Evolutionary conservation across 164 flowering plant genomes (phyloP).

Genomic region (Aristolochia fimbriata): DNA sequence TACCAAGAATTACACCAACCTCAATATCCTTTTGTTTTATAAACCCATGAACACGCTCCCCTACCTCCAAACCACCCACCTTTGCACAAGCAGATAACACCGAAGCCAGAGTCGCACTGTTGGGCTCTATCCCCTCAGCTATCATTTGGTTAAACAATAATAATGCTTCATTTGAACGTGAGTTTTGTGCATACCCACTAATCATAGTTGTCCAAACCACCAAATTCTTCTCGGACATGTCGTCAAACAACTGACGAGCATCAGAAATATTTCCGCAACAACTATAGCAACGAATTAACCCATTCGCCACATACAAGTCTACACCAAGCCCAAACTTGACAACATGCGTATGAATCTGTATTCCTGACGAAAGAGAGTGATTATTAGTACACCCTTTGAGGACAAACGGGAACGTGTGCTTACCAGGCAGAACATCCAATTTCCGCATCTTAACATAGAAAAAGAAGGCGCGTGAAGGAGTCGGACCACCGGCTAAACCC

Average conservation of each 20-base stretch:
- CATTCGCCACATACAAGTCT: constrained; percentile 50
- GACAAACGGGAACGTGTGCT: constrained; percentile 58
- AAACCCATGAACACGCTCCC: constrained; percentile 32
- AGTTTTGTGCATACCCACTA: constrained; percentile 51
- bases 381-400: constrained; percentile 46
- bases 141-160: constrained; percentile 42
- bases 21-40: constrained; percentile 30
- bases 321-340: constrained; percentile 37
- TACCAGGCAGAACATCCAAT: constrained; percentile 33
- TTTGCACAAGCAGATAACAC: constrained; percentile 60
- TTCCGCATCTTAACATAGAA: constrained; percentile 38
- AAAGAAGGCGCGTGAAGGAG: constrained; percentile 28
- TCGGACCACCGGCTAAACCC: constrained; percentile 32
- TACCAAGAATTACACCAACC: constrained; percentile 45
- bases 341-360: constrained; percentile 45
- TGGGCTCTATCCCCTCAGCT: constrained; percentile 38
- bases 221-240: constrained; percentile 34
- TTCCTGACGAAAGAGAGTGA: constrained; percentile 14
- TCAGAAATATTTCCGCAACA: constrained; percentile 18
- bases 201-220: constrained; percentile 53
- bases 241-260: constrained; percentile 49
- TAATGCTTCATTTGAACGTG: constrained; percentile 34
- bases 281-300: constrained; percentile 35
- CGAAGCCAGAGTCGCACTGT: constrained; percentile 36
- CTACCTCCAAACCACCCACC: constrained; percentile 40